phyloP scores from a whole-genome alignment of 306 rosid species.

The Trichosanthes cucumerina region DNA sequence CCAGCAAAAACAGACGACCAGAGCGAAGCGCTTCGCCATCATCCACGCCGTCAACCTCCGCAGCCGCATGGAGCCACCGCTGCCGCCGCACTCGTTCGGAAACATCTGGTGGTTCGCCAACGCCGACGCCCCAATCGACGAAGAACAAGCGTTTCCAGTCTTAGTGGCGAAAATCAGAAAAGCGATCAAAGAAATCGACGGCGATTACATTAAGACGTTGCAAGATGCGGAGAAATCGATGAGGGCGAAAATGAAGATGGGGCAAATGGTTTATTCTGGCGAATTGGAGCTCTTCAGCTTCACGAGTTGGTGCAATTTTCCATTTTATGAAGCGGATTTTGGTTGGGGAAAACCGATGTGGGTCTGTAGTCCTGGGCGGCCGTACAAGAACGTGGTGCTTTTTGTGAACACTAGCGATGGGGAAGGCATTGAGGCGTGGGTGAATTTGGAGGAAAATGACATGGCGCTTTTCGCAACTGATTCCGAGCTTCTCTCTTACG shows the following conservation, averaged over 20 bases:
- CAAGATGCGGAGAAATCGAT: background rate
- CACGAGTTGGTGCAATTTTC: constrained; percentile 21
- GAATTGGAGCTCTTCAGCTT: constrained; percentile 14
- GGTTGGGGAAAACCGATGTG: constrained; percentile 38
- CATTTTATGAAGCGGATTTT: constrained; percentile 26
- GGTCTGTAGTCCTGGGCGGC: constrained; percentile 17
- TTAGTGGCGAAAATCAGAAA: constrained; percentile 12
- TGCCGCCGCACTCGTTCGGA: constrained; percentile 21
- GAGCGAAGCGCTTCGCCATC: background rate
- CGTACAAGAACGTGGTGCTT: constrained; percentile 10
- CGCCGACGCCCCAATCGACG: background rate
- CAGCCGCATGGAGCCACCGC: constrained; percentile 23
- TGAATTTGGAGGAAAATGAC: constrained; percentile 19
- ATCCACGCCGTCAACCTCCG: constrained; percentile 26
- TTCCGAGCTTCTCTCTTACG: background rate
- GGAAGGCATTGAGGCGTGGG: constrained; percentile 29
- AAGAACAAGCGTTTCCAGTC: background rate
- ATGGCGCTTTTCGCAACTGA: constrained; percentile 17
- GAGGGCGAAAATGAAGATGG: background rate
- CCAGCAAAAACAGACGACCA: background rate
- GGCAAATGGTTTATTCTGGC: background rate
- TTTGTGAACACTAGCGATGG: constrained; percentile 13
- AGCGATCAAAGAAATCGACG: background rate
- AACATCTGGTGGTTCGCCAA: constrained; percentile 15
- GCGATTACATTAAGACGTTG: background rate